Conservation (phyloP, 2,329 filamentous ascomycete species). For the Scytalidium sp. region DNA sequence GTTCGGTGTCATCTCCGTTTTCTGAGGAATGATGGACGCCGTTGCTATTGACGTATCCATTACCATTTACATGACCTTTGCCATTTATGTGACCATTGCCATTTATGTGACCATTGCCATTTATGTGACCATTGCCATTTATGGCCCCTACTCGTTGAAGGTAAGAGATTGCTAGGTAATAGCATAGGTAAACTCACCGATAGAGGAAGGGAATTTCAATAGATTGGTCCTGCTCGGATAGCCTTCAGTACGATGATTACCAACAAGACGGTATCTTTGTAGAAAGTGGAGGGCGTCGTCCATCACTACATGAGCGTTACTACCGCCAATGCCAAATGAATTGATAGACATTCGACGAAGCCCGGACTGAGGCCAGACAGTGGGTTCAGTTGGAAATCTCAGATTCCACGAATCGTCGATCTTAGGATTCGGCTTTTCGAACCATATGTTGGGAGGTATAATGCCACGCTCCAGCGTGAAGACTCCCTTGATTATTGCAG, state of each 20-base stretch:
- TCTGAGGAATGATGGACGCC: not conserved
- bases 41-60: not conserved
- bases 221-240: not conserved
- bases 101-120: too few relatives aligned
- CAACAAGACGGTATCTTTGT: not conserved
- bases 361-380: conserved; percentile 9
- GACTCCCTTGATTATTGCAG: conserved; percentile 36
- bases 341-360: conserved; percentile 9
- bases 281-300: conserved; percentile 28
- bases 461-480: conserved; percentile 14
- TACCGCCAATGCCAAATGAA: conserved; percentile 37
- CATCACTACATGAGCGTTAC: conserved; percentile 30
- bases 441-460: conserved; percentile 19
- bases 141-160: too few relatives aligned
- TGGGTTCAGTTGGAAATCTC: conserved; percentile 14
- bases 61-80: too few relatives aligned
- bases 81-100: too few relatives aligned
- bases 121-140: too few relatives aligned
- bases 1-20: not conserved
- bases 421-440: conserved; percentile 31
- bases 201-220: not conserved
- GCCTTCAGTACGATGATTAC: not conserved
- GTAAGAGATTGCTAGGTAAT: too few relatives aligned
- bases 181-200: too few relatives aligned
- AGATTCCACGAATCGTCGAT: conserved; percentile 31